Percentiles rank a stretch among this genome's conserved stretches.
phyloP scores from a whole-genome alignment of 2,329 filamentous ascomycete species.

The Fusarium compactum region DNA sequence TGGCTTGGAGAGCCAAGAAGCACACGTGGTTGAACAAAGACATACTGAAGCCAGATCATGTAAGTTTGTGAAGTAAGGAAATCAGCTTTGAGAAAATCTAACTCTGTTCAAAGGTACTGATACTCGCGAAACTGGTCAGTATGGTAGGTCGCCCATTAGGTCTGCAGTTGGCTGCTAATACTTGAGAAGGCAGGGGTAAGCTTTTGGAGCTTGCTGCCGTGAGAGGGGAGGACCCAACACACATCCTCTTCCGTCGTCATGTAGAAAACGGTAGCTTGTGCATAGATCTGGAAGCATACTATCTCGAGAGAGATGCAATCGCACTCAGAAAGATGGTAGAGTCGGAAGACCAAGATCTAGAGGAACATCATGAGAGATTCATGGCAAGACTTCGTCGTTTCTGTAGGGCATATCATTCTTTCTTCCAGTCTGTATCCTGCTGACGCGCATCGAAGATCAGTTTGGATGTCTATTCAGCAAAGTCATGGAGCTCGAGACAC shows the following conservation, averaged over 20 bases:
- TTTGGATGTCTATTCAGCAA: constrained; percentile 7
- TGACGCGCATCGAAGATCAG: constrained; percentile 12
- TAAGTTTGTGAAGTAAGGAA: not conserved
- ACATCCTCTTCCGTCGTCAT: constrained; percentile 21
- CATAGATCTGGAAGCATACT: constrained; percentile 17
- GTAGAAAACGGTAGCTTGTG: constrained; percentile 2
- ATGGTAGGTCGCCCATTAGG: not conserved
- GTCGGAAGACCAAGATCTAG: constrained; percentile 1
- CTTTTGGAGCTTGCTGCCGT: constrained; percentile 7
- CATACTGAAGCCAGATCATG: not conserved
- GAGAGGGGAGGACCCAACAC: constrained; percentile 9
- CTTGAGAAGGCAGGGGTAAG: constrained; percentile 12
- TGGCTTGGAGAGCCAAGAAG: not conserved
- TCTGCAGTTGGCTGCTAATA: constrained; percentile 8
- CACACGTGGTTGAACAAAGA: not conserved
- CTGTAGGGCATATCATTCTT: not conserved
- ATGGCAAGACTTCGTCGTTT: constrained; percentile 16
- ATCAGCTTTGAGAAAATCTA: not conserved
- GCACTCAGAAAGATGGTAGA: constrained; percentile 14
- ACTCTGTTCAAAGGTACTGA: not conserved
- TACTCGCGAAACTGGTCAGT: not conserved
- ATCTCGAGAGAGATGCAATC: constrained; percentile 6
- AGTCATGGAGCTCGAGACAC: constrained; percentile 8
- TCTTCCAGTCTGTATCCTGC: not conserved
- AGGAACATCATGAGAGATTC: constrained; percentile 8